Conservation (phyloP, 1,139 yeast species). For the Arxiozyma bovina region DNA sequence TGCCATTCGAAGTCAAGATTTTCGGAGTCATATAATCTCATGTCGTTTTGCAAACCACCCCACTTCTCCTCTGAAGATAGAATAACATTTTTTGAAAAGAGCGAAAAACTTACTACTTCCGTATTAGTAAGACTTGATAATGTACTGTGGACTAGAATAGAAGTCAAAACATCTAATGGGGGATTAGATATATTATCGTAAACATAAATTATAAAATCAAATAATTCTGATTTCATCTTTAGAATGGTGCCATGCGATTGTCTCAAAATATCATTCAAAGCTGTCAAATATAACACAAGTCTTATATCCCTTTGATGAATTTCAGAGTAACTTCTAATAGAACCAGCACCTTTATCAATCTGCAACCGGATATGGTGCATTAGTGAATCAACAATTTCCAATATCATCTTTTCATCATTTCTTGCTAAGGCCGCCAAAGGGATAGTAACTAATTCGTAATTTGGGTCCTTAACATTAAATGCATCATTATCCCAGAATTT, state of each 20-base stretch:
- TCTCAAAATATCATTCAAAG: conserved; percentile 63
- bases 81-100: conserved; percentile 38
- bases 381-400: conserved; percentile 23
- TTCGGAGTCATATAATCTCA: conserved; percentile 36
- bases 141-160: conserved; percentile 56
- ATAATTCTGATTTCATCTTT: conserved; percentile 40
- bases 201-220: conserved; percentile 43
- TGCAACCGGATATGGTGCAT: conserved; percentile 48
- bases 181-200: conserved; percentile 64
- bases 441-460: conserved; percentile 39
- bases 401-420: conserved; percentile 40
- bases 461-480: conserved; percentile 32
- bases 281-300: conserved; percentile 64
- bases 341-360: conserved; percentile 78
- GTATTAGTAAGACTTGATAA: conserved; percentile 57
- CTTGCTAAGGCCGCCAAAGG: conserved; percentile 62
- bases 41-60: conserved; percentile 62
- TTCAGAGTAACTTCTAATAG: conserved; percentile 58
- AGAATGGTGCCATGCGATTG: conserved; percentile 53
- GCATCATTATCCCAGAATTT: conserved; percentile 60
- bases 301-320: conserved; percentile 71
- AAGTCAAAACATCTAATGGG: conserved; percentile 36
- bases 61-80: conserved; percentile 44
- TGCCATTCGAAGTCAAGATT: conserved; percentile 66
- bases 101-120: conserved; percentile 47